Conservation (phyloP, 257 asterid genomes). For the Lycium ferocissimum region DNA sequence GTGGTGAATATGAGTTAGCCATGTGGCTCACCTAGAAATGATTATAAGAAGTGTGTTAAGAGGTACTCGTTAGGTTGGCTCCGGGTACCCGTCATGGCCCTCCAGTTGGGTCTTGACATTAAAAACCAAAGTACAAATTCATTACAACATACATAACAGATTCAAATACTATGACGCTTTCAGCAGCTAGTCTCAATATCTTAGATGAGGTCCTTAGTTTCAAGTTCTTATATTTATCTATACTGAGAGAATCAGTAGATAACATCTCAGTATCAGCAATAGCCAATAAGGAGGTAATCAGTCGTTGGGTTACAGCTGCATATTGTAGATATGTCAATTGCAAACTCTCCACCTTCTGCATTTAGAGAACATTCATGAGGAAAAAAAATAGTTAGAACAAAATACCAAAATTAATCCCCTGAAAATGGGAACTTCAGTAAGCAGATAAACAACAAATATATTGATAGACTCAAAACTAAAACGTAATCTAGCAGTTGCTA, state of each 20-base stretch:
- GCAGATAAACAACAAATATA: background rate
- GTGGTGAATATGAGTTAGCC: no score
- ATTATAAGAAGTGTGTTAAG: no score
- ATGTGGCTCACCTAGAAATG: no score
- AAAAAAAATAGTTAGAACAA: background rate
- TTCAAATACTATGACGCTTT: conserved; percentile 62
- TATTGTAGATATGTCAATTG: conserved; percentile 86
- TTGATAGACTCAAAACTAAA: background rate
- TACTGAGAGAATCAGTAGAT: conserved; percentile 43
- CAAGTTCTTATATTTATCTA: conserved; percentile 61
- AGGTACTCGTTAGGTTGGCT: no score
- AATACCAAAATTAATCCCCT: conserved; percentile 14
- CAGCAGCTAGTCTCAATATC: conserved; percentile 60
- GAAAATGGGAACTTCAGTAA: background rate
- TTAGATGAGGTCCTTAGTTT: conserved; percentile 70
- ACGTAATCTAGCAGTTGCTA: background rate
- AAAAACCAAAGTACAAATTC: conserved; percentile 13
- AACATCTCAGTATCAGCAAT: conserved; percentile 38
- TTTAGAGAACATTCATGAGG: conserved; percentile 34
- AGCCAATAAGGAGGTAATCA: conserved; percentile 70
- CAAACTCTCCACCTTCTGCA: conserved; percentile 94
- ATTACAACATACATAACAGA: conserved; percentile 68
- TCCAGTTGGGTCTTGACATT: background rate
- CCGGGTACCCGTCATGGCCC: no score
- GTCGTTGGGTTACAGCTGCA: conserved; percentile 87